These are phyloP conservation scores for Nakataea oryzae DNA, from an alignment of 2,329 filamentous ascomycete species.

Conservation along the genomic window DNA sequence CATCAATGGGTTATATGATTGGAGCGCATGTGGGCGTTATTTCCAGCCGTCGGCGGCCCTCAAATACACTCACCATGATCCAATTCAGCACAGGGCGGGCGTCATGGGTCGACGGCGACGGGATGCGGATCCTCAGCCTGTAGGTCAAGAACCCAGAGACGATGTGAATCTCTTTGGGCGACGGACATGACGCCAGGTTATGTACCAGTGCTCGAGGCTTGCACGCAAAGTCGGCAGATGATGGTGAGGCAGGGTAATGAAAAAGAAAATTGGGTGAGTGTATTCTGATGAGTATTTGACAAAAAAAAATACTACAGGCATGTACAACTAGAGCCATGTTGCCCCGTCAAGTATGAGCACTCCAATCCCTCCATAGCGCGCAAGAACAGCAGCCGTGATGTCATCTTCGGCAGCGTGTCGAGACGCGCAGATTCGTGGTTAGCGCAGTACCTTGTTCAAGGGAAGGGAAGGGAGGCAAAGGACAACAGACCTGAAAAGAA, in stretches of 20 bases:
- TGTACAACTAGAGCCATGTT: too few relatives aligned
- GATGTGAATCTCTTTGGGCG: background rate
- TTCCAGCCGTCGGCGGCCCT: too few relatives aligned
- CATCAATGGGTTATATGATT: background rate
- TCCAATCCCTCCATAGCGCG: background rate
- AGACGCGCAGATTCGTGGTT: background rate
- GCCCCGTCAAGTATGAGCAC: background rate
- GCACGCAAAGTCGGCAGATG: background rate
- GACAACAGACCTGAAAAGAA: conserved; percentile 10
- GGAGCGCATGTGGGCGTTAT: background rate
- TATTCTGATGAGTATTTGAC: background rate
- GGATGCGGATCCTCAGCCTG: too few relatives aligned
- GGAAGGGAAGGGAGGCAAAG: background rate
- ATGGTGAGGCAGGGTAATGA: too few relatives aligned
- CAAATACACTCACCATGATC: too few relatives aligned
- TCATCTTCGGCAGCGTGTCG: background rate
- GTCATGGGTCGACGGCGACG: too few relatives aligned
- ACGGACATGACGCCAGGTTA: background rate
- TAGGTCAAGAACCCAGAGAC: too few relatives aligned
- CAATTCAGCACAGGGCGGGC: too few relatives aligned
- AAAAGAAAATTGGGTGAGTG: background rate
- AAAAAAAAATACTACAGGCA: background rate
- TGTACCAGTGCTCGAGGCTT: too few relatives aligned
- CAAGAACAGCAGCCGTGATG: background rate
- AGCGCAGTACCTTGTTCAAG: background rate